These are phyloP conservation scores for Wickerhamomyces sydowiorum DNA, from an alignment of 805 yeast species.

Conservation along the genomic window DNA sequence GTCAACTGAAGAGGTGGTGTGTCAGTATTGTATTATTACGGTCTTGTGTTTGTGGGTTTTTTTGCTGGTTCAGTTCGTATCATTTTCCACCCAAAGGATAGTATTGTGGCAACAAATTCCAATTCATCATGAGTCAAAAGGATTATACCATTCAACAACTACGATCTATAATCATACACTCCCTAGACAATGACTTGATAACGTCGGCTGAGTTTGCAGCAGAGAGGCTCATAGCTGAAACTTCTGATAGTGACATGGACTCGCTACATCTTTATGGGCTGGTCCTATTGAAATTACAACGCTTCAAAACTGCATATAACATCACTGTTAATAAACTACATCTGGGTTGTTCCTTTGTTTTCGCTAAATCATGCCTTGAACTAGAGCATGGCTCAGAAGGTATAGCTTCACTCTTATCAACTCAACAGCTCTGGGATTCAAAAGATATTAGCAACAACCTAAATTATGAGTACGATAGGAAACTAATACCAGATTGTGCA, in stretches of 20 bases:
- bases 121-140: conserved; percentile 16
- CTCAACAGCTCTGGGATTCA: conserved; percentile 35
- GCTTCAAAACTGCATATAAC: conserved; percentile 59
- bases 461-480: conserved; percentile 33
- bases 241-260: conserved; percentile 38
- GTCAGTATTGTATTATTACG: too few species aligned
- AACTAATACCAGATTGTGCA: conserved; percentile 57
- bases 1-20: too few species aligned
- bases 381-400: conserved; percentile 59
- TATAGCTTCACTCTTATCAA: conserved; percentile 39
- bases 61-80: too few species aligned
- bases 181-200: conserved; percentile 63
- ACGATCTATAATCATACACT: conserved; percentile 57
- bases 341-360: conserved; percentile 71
- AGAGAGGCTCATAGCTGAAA: conserved; percentile 71
- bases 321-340: conserved; percentile 43
- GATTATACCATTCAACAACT: conserved; percentile 34
- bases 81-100: too few species aligned
- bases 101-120: too few species aligned
- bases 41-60: too few species aligned
- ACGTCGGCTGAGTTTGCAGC: conserved; percentile 81
- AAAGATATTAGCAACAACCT: too few species aligned
- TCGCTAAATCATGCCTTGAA: conserved; percentile 59
- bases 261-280: conserved; percentile 67
- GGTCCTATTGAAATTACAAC: conserved; percentile 51